Evolutionary conservation across 2,329 filamentous ascomycete genomes (phyloP).

Genomic region (Curvularia verruculosa): DNA sequence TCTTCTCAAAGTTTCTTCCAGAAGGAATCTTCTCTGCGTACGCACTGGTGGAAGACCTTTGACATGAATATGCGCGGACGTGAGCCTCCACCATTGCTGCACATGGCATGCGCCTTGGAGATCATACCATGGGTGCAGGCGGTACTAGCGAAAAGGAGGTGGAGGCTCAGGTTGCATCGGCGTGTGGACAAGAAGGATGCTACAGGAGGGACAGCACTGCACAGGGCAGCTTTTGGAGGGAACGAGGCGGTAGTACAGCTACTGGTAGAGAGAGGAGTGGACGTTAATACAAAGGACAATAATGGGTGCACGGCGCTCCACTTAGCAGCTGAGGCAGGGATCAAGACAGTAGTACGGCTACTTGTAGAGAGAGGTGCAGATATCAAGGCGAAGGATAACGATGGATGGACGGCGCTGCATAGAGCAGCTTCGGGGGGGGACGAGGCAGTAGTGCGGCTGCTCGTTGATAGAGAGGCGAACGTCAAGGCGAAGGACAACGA

Average conservation of each 20-base stretch:
- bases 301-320: background rate
- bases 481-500: background rate
- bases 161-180: background rate
- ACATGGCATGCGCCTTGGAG: background rate
- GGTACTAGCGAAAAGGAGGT: background rate
- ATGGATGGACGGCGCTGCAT: background rate
- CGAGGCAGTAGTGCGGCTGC: background rate
- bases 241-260: background rate
- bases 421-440: background rate
- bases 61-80: background rate
- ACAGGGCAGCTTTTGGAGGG: background rate
- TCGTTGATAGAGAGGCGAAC: constrained; percentile 1
- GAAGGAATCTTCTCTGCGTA: background rate
- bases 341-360: background rate
- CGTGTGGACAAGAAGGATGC: background rate
- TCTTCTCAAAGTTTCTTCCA: constrained; percentile 8
- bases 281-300: constrained; percentile 1
- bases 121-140: constrained; percentile 14
- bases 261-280: constrained; percentile 1
- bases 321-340: background rate
- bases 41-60: background rate
- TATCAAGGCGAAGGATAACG: background rate
- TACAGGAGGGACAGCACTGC: background rate
- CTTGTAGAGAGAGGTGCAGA: background rate
- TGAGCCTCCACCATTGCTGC: background rate